Base-by-base conservation (phyloP, 148 eudicot genomes). In the Tetragonia tetragonoides region DNA sequence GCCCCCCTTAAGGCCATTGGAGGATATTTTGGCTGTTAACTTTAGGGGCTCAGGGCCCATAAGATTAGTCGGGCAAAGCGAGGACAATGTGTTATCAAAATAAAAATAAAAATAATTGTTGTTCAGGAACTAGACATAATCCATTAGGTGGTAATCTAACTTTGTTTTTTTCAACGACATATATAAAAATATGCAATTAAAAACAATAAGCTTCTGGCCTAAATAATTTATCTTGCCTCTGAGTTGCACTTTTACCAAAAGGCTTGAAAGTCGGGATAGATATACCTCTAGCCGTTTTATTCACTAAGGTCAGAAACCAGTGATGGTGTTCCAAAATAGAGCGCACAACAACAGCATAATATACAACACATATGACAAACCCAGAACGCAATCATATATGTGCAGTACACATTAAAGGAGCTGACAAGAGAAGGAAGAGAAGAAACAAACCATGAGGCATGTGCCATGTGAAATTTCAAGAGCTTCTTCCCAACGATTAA, bases 401-500 rank as follows among this genome's bases (percentile, higher is more conserved):
- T 24, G 40, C 20, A 14, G 70, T 9, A 61, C 7, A 24, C 23
- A 71, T 14, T 51, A 20, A 24, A 28, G 34, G 34, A 28, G 34
- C 5, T 59, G 41, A 21, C 1, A 14, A 28, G 21, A 39, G 64
- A 28, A 28, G 54, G 44, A 46, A 61, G 23, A 78, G 65, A 60
- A 78, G 69, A 81, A 28, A 74, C 86, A 59, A 66, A 92, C 97
- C 97, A 86, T 86, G 81, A 81, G 53, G 83, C 94, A 87, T 78
- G 89, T 62, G 82, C 90, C 82, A 70, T 91, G 82, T 8, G 94
- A 91, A 72, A 93, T 88, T 80, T 87, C 78, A 82, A 93, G 84
- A 70, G 97, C 99, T 79, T 93, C 96, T 38, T 86, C 97, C 97
- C 97, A 95, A 70, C 88, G 83, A 81, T 90, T 81, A 37, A 79